These are phyloP conservation scores for Actinomortierella wolfii DNA, from an alignment of 371 early-diverging fungal species.

Conservation along the genomic window DNA sequence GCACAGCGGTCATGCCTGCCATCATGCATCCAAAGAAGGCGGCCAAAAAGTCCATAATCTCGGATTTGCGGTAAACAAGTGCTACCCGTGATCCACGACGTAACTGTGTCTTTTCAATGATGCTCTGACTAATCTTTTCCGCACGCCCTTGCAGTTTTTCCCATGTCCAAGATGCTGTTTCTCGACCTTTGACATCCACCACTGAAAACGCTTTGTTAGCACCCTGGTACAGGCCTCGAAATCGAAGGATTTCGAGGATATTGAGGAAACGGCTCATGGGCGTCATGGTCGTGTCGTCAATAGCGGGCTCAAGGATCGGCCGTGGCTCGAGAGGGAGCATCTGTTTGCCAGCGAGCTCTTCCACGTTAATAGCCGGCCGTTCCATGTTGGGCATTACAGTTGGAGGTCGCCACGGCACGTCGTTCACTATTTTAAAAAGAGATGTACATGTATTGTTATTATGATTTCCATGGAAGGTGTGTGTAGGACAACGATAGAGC, in stretches of 20 bases:
- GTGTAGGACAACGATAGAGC: too few relatives aligned
- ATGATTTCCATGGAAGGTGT: too few relatives aligned
- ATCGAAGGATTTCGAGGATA: conserved; percentile 40
- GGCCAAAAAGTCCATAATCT: conserved; percentile 78
- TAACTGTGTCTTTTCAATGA: conserved; percentile 58
- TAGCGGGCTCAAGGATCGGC: conserved; percentile 39
- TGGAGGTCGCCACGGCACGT: conserved; percentile 46
- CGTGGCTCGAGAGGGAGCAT: conserved; percentile 47
- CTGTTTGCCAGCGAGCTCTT: conserved; percentile 44
- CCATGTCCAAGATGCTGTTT: conserved; percentile 69
- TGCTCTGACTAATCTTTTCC: conserved; percentile 67
- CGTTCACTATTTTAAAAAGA: conserved; percentile 13
- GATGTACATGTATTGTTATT: too few relatives aligned
- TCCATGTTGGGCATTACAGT: conserved; percentile 39
- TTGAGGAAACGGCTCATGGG: conserved; percentile 41
- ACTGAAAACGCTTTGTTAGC: conserved; percentile 62
- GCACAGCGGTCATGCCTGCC: conserved; percentile 84
- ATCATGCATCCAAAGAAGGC: conserved; percentile 81
- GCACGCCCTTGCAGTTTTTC: conserved; percentile 73
- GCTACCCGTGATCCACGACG: conserved; percentile 75
- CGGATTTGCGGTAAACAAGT: conserved; percentile 79
- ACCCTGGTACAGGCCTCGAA: conserved; percentile 40
- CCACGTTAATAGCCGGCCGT: conserved; percentile 42
- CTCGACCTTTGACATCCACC: conserved; percentile 80
- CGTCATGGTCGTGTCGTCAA: conserved; percentile 45